Evolutionary conservation across 148 eudicot genomes (phyloP), one percentile per base, ranked within the genome.

Genomic region (Vaccinium myrtillus): DNA sequence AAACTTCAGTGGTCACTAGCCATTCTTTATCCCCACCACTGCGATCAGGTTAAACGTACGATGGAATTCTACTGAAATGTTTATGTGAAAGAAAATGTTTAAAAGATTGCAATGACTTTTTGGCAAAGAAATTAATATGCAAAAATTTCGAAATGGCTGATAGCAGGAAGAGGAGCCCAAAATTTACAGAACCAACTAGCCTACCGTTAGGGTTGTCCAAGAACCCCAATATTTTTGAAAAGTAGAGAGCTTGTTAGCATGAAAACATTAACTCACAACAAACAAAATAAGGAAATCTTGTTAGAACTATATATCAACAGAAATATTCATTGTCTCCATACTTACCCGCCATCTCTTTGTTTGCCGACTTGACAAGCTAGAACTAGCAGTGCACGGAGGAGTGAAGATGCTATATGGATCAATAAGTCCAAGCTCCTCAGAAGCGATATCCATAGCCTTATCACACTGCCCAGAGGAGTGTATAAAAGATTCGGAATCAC

Each of bases 391-490:
- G 91, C 99, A 97, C 1, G 99, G 61, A 67, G 99, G 96, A 86
- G 98, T 95, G 88, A 90, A 97, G 86, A 97, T 93, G 89, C 99
- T 97, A 82, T 95, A 97, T 32, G 93, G 91, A 82, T 97, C 98
- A 84, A 97, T 97, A 85, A 94, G 86, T 49, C 99, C 98, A 58
- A 94, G 80, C 87, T 97, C 99, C 58, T 89, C 73, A 36, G 81
- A 54, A 88, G 96, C 98, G 63, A 90, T 69, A 4, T 93, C 93
- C 48, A 90, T 83, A 81, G 90, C 75, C 27, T 88, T 75, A 27
- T 93, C 86, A 73, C 99, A 97, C 83, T 87, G 43, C 36, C 88
- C 85, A 36, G 96, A 88, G 56, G 91, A 27, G 88, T 90, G 98
- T 74, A 94, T 77, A 86, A 91, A 97, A 65, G 98, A 89, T 77